Evolutionary conservation across 2,329 filamentous ascomycete genomes (phyloP).

Genomic region (Trichoderma lentiforme): DNA sequence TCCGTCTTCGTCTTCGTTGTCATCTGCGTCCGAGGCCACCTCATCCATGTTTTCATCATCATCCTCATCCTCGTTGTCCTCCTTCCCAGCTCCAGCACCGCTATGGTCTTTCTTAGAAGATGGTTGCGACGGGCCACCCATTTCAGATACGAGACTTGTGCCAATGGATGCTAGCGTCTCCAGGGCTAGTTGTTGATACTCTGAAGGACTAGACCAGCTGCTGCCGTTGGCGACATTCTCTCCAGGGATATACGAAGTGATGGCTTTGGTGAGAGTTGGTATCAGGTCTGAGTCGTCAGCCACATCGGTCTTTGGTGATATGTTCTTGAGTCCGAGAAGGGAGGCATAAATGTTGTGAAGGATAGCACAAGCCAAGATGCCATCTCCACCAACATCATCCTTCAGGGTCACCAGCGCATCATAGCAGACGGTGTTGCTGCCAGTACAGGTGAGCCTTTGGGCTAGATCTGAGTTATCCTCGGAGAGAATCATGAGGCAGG

Average conservation of each 20-base stretch:
- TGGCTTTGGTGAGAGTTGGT: conserved; percentile 35
- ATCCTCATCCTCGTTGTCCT: conserved; percentile 32
- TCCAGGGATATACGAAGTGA: conserved; percentile 28
- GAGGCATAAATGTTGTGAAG: conserved; percentile 60
- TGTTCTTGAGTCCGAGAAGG: conserved; percentile 27
- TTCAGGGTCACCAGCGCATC: conserved; percentile 48
- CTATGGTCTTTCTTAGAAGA: conserved; percentile 37
- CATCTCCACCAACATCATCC: conserved; percentile 45
- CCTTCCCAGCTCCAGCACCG: conserved; percentile 32
- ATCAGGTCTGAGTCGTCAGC: conserved; percentile 35
- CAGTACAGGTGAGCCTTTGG: conserved; percentile 50
- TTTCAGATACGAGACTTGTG: conserved; percentile 52
- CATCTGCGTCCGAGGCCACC: conserved; percentile 28
- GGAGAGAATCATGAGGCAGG: conserved; percentile 55
- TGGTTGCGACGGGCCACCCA: conserved; percentile 34
- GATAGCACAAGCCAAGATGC: conserved; percentile 57
- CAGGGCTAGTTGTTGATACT: conserved; percentile 53
- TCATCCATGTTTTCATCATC: conserved; percentile 40
- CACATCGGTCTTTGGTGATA: conserved; percentile 25
- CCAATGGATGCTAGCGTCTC: conserved; percentile 64
- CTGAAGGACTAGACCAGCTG: conserved; percentile 40
- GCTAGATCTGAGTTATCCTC: conserved; percentile 58
- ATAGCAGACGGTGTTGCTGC: conserved; percentile 44
- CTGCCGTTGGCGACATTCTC: conserved; percentile 30
- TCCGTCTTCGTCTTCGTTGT: conserved; percentile 35